Evolutionary conservation across 257 asterid species (phyloP), one percentile per base, ranked within the genome.

Genomic region (Perilla frutescens): DNA sequence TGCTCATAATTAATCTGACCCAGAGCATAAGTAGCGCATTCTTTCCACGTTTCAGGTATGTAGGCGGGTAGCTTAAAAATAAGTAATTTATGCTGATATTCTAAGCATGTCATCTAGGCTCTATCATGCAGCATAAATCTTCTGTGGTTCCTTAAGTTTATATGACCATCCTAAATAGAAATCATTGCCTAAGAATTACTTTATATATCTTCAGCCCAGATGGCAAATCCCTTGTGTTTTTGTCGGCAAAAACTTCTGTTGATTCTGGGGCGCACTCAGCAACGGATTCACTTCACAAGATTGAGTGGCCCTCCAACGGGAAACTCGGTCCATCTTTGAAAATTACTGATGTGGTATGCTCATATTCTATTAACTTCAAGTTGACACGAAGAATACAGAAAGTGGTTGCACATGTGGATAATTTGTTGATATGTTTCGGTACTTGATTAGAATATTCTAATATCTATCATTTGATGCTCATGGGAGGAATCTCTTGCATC

Each of bases 201-300:
- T 68, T 43, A 31, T 76, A 9, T 76, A 31, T 64, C 49, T 78
- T 64, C 97, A 93, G 98, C 78, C 96, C 95, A 68, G 93, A 88
- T 72, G 96, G 96, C 68, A 87, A 87, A 67, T 77, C 39, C 82
- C 97, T 93, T 14, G 84, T 90, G 40, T 93, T 91, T 81, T 73
- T 93, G 73, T 91, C 97, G 50, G 88, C 96, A 73, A 86, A 73
- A 82, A 67, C 90, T 77, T 85, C 91, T 71, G 93, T 89, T 70
- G 96, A 91, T 76, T 82, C 97, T 71, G 96, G 97, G 55, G 95
- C 83, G 6, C 97, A 93, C 83, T 87, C 83, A 0, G 94, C 97
- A 76, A 91, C 97, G 44, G 81, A 91, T 39, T 89, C 98, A 58
- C 93, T 93, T 79, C 96, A 91, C 78, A 89, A 81, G 84, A 70